Evolutionary conservation across 2,329 filamentous ascomycete genomes (phyloP).

Genomic region (Microthyrium microscopicum): DNA sequence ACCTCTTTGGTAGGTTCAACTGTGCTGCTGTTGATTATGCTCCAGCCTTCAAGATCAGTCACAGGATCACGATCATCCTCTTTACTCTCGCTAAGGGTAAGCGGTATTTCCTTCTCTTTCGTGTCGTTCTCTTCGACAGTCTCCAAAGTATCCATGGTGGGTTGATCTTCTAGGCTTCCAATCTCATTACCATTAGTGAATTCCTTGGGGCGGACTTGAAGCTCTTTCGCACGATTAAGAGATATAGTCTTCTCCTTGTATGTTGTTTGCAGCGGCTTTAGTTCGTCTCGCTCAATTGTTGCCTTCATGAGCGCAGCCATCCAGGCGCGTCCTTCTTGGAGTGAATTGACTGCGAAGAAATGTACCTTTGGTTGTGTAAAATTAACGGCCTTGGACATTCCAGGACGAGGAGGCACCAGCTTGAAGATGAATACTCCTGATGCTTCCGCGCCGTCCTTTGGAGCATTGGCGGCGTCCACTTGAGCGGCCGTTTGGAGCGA

Average conservation of each 20-base stretch:
- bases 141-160: too few species aligned
- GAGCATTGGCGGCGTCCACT: conserved; percentile 15
- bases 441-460: conserved; percentile 18
- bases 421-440: conserved; percentile 89
- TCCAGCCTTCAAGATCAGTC: too few species aligned
- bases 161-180: too few species aligned
- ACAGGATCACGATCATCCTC: too few species aligned
- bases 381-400: conserved; percentile 77
- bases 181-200: too few species aligned
- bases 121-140: too few species aligned
- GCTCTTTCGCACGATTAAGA: conserved; percentile 68
- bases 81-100: too few species aligned
- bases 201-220: conserved; percentile 78
- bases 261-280: conserved; percentile 65
- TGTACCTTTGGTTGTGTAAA: conserved; percentile 97
- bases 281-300: conserved; percentile 80
- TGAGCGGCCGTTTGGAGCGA: conserved; percentile 20
- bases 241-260: conserved; percentile 97
- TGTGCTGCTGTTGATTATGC: too few species aligned
- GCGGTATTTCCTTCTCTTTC: too few species aligned
- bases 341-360: conserved; percentile 88
- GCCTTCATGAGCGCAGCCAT: conserved; percentile 99
- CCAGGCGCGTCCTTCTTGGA: conserved; percentile 80
- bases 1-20: too few species aligned
- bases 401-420: conserved; percentile 75